Percentiles rank a stretch among this genome's conserved stretches.
phyloP scores from a whole-genome alignment of 2,329 filamentous ascomycete genomes.

The Xylaria sp. region DNA sequence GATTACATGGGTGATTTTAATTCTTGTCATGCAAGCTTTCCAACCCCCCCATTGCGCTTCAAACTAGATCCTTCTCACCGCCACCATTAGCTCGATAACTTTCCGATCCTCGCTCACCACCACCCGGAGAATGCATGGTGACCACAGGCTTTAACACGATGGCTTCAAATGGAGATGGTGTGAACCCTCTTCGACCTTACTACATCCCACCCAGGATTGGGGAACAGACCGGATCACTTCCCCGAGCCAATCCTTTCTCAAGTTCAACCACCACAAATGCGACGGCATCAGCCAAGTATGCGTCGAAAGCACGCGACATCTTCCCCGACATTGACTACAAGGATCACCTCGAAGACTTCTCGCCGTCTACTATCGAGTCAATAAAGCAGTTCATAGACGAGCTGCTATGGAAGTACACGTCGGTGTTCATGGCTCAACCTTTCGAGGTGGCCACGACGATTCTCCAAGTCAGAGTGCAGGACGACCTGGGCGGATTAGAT shows the following conservation, averaged over 20 bases:
- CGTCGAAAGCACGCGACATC: conserved; percentile 80
- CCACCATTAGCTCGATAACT: not conserved
- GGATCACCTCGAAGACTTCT: conserved; percentile 81
- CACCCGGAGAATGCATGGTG: conserved; percentile 29
- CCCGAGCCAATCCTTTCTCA: conserved; percentile 58
- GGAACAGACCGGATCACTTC: conserved; percentile 57
- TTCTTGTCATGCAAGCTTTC: conserved; percentile 35
- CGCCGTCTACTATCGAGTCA: conserved; percentile 79
- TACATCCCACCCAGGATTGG: conserved; percentile 75
- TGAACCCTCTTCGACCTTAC: conserved; percentile 70
- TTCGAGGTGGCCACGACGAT: conserved; percentile 98
- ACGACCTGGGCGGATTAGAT: conserved; percentile 56
- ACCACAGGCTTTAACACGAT: conserved; percentile 23
- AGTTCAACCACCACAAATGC: conserved; percentile 58
- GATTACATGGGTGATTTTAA: conserved; percentile 26
- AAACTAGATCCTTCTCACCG: conserved; percentile 4
- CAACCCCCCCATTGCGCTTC: conserved; percentile 17
- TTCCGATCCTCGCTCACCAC: not conserved
- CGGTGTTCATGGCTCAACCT: conserved; percentile 88
- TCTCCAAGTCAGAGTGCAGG: conserved; percentile 77
- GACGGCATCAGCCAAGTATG: conserved; percentile 53
- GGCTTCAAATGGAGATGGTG: conserved; percentile 58
- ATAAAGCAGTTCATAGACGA: conserved; percentile 83
- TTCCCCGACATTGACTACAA: conserved; percentile 93
- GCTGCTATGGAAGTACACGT: conserved; percentile 90